Percentiles rank a stretch among this genome's conserved stretches.
Evolutionary conservation across 2,329 filamentous ascomycete species (phyloP).

Genomic region (Stagonosporopsis cucurbitacearum): DNA sequence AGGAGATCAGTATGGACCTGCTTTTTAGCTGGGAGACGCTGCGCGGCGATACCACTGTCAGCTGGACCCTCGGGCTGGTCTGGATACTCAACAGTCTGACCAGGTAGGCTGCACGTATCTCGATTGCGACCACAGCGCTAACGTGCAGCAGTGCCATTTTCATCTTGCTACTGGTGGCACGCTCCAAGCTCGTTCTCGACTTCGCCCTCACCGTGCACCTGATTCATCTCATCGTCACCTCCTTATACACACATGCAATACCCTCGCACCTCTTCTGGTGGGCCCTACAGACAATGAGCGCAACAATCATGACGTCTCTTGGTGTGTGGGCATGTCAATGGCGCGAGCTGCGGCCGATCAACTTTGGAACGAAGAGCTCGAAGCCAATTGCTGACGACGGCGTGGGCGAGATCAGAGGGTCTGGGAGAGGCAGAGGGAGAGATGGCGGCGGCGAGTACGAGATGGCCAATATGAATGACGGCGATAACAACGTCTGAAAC

Average conservation of each 20-base stretch:
- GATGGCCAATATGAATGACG: slow-evolving; percentile 54
- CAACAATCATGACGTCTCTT: slow-evolving; percentile 69
- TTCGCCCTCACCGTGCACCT: slow-evolving; percentile 90
- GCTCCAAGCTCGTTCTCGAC: slow-evolving; percentile 93
- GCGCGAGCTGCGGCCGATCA: slow-evolving; percentile 86
- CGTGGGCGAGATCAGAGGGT: slow-evolving; percentile 49
- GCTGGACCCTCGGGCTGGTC: slow-evolving; percentile 72
- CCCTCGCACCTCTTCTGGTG: slow-evolving; percentile 89
- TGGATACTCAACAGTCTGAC: slow-evolving; percentile 71
- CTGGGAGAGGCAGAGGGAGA: slow-evolving; percentile 50
- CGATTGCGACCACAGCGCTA: slow-evolving; percentile 9
- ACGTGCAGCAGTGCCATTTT: slow-evolving; percentile 71
- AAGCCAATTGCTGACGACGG: slow-evolving; percentile 48
- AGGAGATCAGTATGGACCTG: slow-evolving; percentile 63
- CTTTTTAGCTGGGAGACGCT: slow-evolving; percentile 69
- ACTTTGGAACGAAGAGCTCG: slow-evolving; percentile 68
- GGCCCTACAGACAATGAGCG: slow-evolving; percentile 68
- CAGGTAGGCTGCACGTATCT: slow-evolving; percentile 57
- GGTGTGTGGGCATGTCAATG: slow-evolving; percentile 93
- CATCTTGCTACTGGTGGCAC: slow-evolving; percentile 81
- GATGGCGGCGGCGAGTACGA: slow-evolving; percentile 58
- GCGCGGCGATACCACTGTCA: slow-evolving; percentile 71
- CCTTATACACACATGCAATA: slow-evolving; percentile 77
- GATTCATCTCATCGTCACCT: slow-evolving; percentile 78
- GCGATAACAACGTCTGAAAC: slow-evolving; percentile 45